phyloP scores from a whole-genome alignment of 192 early-diverging fungal species.

The Coemansia javaensis region DNA sequence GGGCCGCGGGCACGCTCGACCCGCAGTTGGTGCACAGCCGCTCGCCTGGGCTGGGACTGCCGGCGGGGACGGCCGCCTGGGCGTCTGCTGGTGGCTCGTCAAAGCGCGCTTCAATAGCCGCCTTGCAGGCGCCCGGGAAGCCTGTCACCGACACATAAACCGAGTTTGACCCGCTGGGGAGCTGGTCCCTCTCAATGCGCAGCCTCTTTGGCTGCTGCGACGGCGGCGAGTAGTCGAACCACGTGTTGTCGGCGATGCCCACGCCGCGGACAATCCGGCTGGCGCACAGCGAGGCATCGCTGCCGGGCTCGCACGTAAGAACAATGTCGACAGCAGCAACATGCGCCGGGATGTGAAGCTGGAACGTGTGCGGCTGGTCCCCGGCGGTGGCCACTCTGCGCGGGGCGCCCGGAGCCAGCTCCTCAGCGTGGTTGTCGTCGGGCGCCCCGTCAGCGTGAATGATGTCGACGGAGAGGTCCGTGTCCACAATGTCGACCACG shows the following conservation, averaged over 20 bases:
- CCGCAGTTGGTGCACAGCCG: conserved; percentile 65
- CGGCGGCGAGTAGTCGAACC: conserved; percentile 30
- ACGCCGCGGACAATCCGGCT: conserved; percentile 18
- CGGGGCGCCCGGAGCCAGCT: conserved; percentile 5
- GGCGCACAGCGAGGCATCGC: conserved; percentile 40
- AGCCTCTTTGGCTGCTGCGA: conserved; percentile 24
- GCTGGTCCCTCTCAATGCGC: conserved; percentile 6
- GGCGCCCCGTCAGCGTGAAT: conserved; percentile 26
- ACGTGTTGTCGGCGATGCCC: conserved; percentile 18
- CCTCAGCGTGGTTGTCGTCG: conserved; percentile 1
- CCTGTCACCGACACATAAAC: conserved; percentile 18
- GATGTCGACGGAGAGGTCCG: conserved; percentile 79
- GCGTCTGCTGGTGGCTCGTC: neutral
- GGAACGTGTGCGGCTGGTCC: neutral
- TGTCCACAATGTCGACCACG: conserved; percentile 69
- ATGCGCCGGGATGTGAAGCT: conserved; percentile 11
- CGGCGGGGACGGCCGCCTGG: no score
- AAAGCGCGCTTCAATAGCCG: conserved; percentile 10
- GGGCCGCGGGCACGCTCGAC: conserved; percentile 57
- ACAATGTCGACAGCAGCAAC: conserved; percentile 2
- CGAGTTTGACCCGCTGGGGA: conserved; percentile 7
- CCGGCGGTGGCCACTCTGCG: neutral
- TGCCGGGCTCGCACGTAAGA: conserved; percentile 11
- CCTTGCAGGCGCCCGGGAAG: conserved; percentile 7
- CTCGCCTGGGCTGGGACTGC: neutral